These are phyloP conservation scores for Hyphodiscus hymeniophilus DNA, from an alignment of 495 filamentous ascomycete genomes.

Conservation along the genomic window DNA sequence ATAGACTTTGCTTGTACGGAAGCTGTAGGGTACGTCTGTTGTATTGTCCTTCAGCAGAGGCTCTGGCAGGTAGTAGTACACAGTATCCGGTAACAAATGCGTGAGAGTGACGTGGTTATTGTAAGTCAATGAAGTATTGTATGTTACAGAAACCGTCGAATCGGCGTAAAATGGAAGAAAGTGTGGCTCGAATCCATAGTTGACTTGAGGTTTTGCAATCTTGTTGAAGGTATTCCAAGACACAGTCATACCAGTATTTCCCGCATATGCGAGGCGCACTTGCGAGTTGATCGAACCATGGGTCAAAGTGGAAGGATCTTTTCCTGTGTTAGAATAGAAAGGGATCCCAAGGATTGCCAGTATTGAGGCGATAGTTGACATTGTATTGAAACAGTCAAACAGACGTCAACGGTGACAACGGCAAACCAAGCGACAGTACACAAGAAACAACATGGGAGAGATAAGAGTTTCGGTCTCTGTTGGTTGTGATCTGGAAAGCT, in stretches of 20 bases:
- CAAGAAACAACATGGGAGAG: too few relatives aligned
- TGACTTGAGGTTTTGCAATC: background rate
- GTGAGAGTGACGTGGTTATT: slow-evolving; percentile 34
- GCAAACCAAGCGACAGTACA: too few relatives aligned
- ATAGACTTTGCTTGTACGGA: slow-evolving; percentile 27
- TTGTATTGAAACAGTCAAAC: too few relatives aligned
- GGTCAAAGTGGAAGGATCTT: too few relatives aligned
- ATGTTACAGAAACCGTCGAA: slow-evolving; percentile 35
- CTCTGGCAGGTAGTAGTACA: slow-evolving; percentile 35
- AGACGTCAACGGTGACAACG: too few relatives aligned
- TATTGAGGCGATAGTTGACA: too few relatives aligned
- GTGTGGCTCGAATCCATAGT: background rate
- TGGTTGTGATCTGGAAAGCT: too few relatives aligned
- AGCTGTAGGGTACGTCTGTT: background rate
- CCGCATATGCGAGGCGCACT: background rate
- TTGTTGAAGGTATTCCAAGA: background rate
- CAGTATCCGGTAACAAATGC: slow-evolving; percentile 29
- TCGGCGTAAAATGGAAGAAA: slow-evolving; percentile 17
- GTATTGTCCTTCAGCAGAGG: slow-evolving; percentile 19
- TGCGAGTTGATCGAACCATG: background rate
- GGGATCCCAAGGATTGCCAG: too few relatives aligned
- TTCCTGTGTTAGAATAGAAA: too few relatives aligned
- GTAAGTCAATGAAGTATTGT: slow-evolving; percentile 41
- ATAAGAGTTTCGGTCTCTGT: too few relatives aligned
- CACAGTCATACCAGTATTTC: background rate